A percentile compares a stretch with the other conserved stretches of the same genome.
phyloP scores from a whole-genome alignment of 164 flowering plant genomes.

The Taxillus chinensis region DNA sequence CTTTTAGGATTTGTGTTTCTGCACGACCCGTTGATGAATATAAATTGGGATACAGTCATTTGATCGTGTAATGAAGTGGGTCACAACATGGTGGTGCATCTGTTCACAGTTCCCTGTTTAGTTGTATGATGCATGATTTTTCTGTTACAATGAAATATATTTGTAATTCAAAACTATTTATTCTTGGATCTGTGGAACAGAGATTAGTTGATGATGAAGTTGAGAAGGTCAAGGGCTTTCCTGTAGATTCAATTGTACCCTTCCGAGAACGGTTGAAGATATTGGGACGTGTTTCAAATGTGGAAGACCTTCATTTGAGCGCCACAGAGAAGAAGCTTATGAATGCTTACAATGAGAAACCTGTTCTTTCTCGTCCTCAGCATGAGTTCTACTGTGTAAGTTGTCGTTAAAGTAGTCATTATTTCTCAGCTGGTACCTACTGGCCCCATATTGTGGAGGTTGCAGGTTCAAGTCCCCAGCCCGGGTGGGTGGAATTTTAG shows the following conservation, averaged over 20 bases:
- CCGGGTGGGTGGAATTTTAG: no score
- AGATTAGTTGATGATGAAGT: constrained; percentile 74
- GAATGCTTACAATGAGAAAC: constrained; percentile 97
- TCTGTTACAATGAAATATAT: no score
- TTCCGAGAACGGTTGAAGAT: constrained; percentile 92
- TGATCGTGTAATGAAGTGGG: no score
- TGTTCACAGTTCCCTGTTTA: background rate
- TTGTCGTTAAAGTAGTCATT: background rate
- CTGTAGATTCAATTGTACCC: constrained; percentile 57
- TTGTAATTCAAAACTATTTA: no score
- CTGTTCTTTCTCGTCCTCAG: constrained; percentile 98
- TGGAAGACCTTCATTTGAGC: constrained; percentile 77
- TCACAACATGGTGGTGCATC: background rate
- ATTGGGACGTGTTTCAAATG: constrained; percentile 84
- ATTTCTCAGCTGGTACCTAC: no score
- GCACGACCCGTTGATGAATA: no score
- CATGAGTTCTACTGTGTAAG: constrained; percentile 82
- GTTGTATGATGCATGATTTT: background rate
- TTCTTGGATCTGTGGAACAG: constrained; percentile 25
- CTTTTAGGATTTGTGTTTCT: no score
- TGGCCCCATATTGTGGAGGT: no score
- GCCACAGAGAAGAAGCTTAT: constrained; percentile 85
- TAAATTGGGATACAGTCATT: no score
- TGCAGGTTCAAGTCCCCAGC: no score
- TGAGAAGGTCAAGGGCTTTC: constrained; percentile 83